phyloP scores from a whole-genome alignment of 441 rosid species.

The Erodium moschatum region DNA sequence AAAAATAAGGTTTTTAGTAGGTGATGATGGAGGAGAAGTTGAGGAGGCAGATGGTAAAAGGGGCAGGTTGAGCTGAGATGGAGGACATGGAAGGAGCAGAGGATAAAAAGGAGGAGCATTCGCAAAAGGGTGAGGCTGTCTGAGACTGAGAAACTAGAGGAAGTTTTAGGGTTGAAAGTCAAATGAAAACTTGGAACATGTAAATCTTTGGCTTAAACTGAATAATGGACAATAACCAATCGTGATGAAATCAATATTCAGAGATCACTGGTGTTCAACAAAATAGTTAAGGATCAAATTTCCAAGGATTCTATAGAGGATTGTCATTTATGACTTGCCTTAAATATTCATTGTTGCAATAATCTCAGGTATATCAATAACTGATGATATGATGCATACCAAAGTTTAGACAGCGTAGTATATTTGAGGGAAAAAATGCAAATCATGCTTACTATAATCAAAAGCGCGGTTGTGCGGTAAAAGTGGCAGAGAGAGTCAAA shows the following conservation, averaged over 20 bases:
- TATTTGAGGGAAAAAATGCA: background rate
- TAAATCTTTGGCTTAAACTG: background rate
- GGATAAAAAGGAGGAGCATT: too few species aligned
- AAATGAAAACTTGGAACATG: too few species aligned
- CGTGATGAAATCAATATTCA: background rate
- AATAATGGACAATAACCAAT: background rate
- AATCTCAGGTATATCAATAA: background rate
- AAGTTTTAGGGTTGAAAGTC: too few species aligned
- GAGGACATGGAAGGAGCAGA: background rate
- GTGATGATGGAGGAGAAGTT: background rate
- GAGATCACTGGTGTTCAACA: background rate
- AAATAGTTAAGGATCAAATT: background rate
- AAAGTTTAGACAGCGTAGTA: too few species aligned
- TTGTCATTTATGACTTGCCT: background rate
- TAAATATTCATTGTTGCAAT: background rate
- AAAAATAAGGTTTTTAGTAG: background rate
- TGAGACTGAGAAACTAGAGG: too few species aligned
- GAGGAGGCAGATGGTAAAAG: background rate
- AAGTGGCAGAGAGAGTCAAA: slow-evolving; percentile 12
- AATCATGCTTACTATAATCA: background rate
- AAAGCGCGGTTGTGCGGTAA: background rate
- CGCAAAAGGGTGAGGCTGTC: too few species aligned
- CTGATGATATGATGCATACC: background rate
- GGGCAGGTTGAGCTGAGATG: background rate
- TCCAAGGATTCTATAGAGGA: background rate